Evolutionary conservation across 306 rosid genomes (phyloP), one percentile per base, ranked within the genome.

Genomic region (Clitoria ternatea): DNA sequence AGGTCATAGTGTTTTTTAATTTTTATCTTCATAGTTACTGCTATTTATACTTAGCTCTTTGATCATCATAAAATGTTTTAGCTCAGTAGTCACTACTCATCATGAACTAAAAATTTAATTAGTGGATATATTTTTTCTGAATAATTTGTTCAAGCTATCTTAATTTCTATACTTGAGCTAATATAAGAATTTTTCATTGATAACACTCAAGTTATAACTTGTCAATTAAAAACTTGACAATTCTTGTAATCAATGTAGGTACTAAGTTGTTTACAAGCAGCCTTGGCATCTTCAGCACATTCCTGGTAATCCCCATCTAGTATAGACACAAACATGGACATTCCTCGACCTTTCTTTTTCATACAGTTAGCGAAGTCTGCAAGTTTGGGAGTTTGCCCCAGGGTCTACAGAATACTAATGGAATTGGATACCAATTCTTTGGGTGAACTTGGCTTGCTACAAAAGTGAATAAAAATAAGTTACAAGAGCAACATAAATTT

Each of bases 301-400:
- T 95, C 99, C 70, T 86, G 91, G 80, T 95, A 95, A 81, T 95
- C 96, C 44, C 99, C 99, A 36, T 95, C 99, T 18, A 95, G 71
- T 72, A 95, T 95, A 77, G 97, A 89, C 66, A 95, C 83, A 83
- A 95, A 95, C 47, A 95, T 80, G 53, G 99, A 91, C 99, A 95
- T 89, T 86, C 99, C 99, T 60, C 99, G 83, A 61, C 99, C 99
- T 77, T 91, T 95, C 88, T 95, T 95, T 87, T 91, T 95, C 97
- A 95, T 85, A 82, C 96, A 95, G 81, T 95, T 95, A 10, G 99
- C 99, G 14, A 95, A 95, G 74, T 95, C 99, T 0, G 99, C 99
- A 18, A 95, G 97, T 86, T 95, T 95, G 44, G 99, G 99, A 95
- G 85, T 82, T 85, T 89, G 7, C 99, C 99, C 99, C 99, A 95